Evolutionary conservation across 345 rosid species (phyloP), one percentile per base, ranked within the genome.

Genomic region (Clausena lansium): DNA sequence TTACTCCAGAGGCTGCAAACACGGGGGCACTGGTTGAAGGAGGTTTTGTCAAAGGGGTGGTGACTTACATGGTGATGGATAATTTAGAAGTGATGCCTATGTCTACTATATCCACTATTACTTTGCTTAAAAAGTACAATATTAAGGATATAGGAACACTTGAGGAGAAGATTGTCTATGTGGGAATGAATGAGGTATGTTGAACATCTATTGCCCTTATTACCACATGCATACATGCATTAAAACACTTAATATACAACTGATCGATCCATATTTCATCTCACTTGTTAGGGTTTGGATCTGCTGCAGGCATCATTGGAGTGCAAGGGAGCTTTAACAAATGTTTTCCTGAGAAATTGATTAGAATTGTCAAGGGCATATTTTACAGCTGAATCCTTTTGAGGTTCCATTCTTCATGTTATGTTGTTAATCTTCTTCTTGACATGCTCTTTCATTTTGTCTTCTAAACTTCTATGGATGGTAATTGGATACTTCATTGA

Each of bases 51-150:
- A 87, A 75, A 67, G 84, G 79, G 2, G 62, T 58, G n/a, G 74
- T 84, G 8, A 72, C 83, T 1, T 82, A 82, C 32, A 70, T 82
- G 81, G 80, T 81, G 55, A 84, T 69, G 79, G 86, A 81, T 61
- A 76, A 81, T 66, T 77, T 85, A 36, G 17, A 2, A 2, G 79
- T 82, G 33, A 62, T 36, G 30, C 84, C 84, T 0, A 71, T 82
- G 82, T 82, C 87, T 1, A 68, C 78, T 9, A 67, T 58, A 7
- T 74, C 85, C 0, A 38, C 71, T 24, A 72, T 76, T 2, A 27
- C 81, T 55, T 36, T 82, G 35, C 65, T 86, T 9, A 69, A 60
- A 10, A 70, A 80, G 62, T 75, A 80, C 35, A 76, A 78, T 25
- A 24, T 76, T 1, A 59, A 52, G 41, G 82, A 83, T 5, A 47